These are phyloP conservation scores for Phragmites australis DNA, from an alignment of 176 grass and related monocot species.

Conservation along the genomic window DNA sequence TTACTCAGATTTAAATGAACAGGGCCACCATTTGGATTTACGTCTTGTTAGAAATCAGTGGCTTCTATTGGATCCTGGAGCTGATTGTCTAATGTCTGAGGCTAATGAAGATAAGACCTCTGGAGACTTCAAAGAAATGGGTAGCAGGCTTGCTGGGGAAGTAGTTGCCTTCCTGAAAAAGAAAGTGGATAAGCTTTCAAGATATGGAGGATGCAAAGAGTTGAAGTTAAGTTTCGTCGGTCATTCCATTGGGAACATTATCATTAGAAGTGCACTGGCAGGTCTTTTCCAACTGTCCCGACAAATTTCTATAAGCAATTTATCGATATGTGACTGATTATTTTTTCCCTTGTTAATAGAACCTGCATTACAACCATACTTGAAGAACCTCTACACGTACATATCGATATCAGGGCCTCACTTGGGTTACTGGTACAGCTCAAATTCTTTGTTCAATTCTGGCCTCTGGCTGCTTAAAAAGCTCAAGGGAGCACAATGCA, in stretches of 20 bases:
- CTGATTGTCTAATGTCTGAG: conserved; percentile 97
- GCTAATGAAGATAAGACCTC: conserved; percentile 96
- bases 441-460: conserved; percentile 98
- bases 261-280: conserved; percentile 88
- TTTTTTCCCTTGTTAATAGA: conserved; percentile 54
- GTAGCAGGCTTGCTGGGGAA: conserved; percentile 76
- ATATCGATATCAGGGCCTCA: conserved; percentile 96
- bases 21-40: conserved; percentile 98
- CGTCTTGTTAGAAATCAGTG: conserved; percentile 94
- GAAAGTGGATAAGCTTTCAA: conserved; percentile 80
- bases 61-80: conserved; percentile 93
- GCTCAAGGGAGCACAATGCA: conserved; percentile 87
- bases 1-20: conserved; percentile 29
- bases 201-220: conserved; percentile 83
- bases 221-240: conserved; percentile 98
- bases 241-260: conserved; percentile 96
- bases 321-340: conserved; percentile 10
- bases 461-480: conserved; percentile 95
- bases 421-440: conserved; percentile 92
- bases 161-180: conserved; percentile 75
- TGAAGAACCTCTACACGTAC: conserved; percentile 90
- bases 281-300: conserved; percentile 49
- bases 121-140: conserved; percentile 97
- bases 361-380: conserved; percentile 62
- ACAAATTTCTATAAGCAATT: conserved; percentile 30